These are phyloP conservation scores for Arthrocladium fulminans DNA, from an alignment of 2,329 filamentous ascomycete species.

Conservation along the genomic window DNA sequence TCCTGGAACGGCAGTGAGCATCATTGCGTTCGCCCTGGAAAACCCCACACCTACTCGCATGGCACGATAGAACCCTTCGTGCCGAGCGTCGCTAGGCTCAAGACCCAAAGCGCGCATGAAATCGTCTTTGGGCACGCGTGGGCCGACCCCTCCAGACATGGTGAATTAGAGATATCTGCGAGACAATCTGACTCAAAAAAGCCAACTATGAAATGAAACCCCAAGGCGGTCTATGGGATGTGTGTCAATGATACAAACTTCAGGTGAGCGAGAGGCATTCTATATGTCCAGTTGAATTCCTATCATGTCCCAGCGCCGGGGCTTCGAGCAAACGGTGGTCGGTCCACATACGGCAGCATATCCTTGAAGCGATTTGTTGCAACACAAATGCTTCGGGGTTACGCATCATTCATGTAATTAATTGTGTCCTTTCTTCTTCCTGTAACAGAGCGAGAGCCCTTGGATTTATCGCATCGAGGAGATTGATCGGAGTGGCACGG, in stretches of 20 bases:
- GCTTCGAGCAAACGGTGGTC: constrained; percentile 4
- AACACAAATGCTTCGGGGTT: constrained; percentile 6
- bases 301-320: neutral
- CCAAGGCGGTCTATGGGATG: neutral
- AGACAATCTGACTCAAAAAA: constrained; percentile 10
- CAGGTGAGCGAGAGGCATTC: neutral
- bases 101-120: constrained; percentile 38
- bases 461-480: constrained; percentile 5
- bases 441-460: neutral
- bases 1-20: constrained; percentile 27
- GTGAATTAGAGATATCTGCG: constrained; percentile 15
- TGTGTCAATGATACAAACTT: constrained; percentile 7
- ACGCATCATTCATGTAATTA: constrained; percentile 1
- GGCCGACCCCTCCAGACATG: constrained; percentile 28
- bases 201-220: constrained; percentile 15
- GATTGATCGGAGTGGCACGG: constrained; percentile 4
- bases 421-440: constrained; percentile 3
- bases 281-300: constrained; percentile 3
- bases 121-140: constrained; percentile 38
- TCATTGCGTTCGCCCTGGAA: neutral
- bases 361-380: constrained; percentile 6
- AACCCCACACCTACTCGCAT: constrained; percentile 33
- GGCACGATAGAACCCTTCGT: constrained; percentile 37
- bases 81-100: constrained; percentile 32
- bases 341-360: constrained; percentile 7